Evolutionary conservation across 2,329 filamentous ascomycete species (phyloP), one percentile per base, ranked within the genome.

Genomic region (Chaetomium olivaceum): DNA sequence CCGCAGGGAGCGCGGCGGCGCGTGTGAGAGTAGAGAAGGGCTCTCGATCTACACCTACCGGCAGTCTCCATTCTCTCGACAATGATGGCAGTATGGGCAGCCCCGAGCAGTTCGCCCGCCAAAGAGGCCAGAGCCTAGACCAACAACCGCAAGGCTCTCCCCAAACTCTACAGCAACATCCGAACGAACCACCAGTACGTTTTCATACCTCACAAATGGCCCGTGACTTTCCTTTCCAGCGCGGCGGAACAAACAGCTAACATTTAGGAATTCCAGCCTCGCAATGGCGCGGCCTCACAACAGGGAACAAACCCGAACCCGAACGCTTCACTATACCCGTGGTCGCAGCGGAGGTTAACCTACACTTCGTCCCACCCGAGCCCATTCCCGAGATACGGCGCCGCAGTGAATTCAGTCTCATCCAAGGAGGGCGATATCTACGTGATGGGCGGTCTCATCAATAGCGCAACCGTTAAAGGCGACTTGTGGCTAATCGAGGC

Each of bases 401-500:
- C 96, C 60, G 95, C 96, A 7, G 94, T 97, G 76, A 99, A 99
- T 77, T 87, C 93, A 0, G 85, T 90, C 19, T 91, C 93, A 27
- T 97, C 93, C 48, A 98, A 98, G 79, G 95, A 99, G 78, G 96
- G 96, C 66, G 92, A 96, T 73, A 91, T 99, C 64, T 99, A 98
- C 74, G 85, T 99, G 74, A 98, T 99, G 93, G 95, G 95, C 69
- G 95, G 95, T 59, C 80, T 99, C 67, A 94, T 99, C 73, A 94
- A 96, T 75, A 94, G 94, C 71, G 91, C 93, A 46, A 97, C 92
- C 2, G 95, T 98, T 54, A 97, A 97, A 76, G 95, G 95, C 57
- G 95, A 99, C 79, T 79, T 99, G 56, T 99, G 96, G 96, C 91
- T 98, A 88, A 91, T 98, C 56, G 95, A 99, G 77, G 92, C 93